These are phyloP conservation scores for Russula sp. DNA, from an alignment of 768 basidiomycete species.

Conservation along the genomic window DNA sequence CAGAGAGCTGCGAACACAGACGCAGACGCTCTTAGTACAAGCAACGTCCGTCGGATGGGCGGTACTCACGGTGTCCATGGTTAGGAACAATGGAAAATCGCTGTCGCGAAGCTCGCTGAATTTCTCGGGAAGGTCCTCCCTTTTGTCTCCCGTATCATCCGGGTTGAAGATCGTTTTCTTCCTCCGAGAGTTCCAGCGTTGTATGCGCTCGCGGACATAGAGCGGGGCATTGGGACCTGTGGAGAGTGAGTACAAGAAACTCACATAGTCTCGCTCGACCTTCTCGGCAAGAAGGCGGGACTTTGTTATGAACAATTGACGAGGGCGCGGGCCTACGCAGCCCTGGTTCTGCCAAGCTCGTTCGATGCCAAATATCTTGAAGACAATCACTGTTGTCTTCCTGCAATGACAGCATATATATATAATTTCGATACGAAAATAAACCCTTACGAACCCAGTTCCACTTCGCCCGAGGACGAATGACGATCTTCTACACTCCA, in stretches of 20 bases:
- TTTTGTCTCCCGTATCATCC: slow-evolving; percentile 45
- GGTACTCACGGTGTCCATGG: slow-evolving; percentile 55
- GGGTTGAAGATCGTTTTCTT: slow-evolving; percentile 38
- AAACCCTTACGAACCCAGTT: slow-evolving; percentile 51
- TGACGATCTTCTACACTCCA: slow-evolving; percentile 24
- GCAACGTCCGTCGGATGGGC: background rate
- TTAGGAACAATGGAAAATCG: slow-evolving; percentile 69
- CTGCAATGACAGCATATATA: slow-evolving; percentile 36
- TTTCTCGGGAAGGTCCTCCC: slow-evolving; percentile 46
- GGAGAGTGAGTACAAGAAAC: slow-evolving; percentile 47
- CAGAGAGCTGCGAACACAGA: slow-evolving; percentile 42
- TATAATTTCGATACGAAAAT: background rate
- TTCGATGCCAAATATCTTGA: slow-evolving; percentile 71
- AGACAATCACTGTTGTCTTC: slow-evolving; percentile 75
- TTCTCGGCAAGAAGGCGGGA: slow-evolving; percentile 63
- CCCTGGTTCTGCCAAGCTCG: slow-evolving; percentile 46
- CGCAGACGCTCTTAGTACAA: background rate
- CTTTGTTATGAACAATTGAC: slow-evolving; percentile 73
- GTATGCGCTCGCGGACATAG: slow-evolving; percentile 40
- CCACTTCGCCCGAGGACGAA: slow-evolving; percentile 53
- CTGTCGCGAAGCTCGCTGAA: slow-evolving; percentile 58
- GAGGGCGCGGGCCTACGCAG: slow-evolving; percentile 44
- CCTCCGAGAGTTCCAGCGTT: slow-evolving; percentile 24
- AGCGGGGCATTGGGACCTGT: slow-evolving; percentile 39
- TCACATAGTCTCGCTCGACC: slow-evolving; percentile 62